Evolutionary conservation across 192 early-diverging fungal species (phyloP), one percentile per base, ranked within the genome.

Genomic region (Gonapodya sp.): DNA sequence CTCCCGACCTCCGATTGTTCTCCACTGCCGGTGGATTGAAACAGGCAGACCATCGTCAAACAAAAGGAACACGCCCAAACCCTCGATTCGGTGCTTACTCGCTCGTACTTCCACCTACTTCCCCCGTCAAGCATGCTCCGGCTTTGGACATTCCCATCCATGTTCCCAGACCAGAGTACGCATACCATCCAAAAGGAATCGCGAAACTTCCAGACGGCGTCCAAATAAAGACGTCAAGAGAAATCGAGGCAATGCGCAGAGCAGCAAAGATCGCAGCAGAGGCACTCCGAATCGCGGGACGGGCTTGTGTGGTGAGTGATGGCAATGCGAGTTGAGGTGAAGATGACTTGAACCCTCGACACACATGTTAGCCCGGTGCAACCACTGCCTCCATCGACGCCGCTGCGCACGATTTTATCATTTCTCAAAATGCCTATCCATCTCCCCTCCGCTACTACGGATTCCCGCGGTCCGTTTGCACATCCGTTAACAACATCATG

Each of bases 401-500:
- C 1, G 35, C 35, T 64, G 86, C 94, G 14, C 92, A 94, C 81
- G 84, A 80, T 31, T 86, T 84, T 31, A 90, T 94, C 46, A 74
- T 93, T 30, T 36, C 64, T 1, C 79, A 83, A 18, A 84, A 82
- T 31, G 94, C 91, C 0, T 94, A 94, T 73, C 93, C 94, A 31
- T 93, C 92, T 33, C 93, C 93, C n/a, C 86, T 95, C 8, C 88
- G 90, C 81, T 94, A 95, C 84, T 83, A 88, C 82, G 92, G 92
- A 0, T 95, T 93, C 81, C 93, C 94, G 18, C 86, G 86, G 78
- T 90, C 93, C 1, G 84, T 94, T 1, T 95, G 94, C 84, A 95
- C 93, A 24, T 93, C 92, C 81, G 83, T 94, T 74, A 94, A 94
- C 86, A 95, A 95, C 85, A 87, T 95, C 35, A 92, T 95, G 79